Conservation (phyloP, 306 rosid species). For the Boehmeria nivea region DNA sequence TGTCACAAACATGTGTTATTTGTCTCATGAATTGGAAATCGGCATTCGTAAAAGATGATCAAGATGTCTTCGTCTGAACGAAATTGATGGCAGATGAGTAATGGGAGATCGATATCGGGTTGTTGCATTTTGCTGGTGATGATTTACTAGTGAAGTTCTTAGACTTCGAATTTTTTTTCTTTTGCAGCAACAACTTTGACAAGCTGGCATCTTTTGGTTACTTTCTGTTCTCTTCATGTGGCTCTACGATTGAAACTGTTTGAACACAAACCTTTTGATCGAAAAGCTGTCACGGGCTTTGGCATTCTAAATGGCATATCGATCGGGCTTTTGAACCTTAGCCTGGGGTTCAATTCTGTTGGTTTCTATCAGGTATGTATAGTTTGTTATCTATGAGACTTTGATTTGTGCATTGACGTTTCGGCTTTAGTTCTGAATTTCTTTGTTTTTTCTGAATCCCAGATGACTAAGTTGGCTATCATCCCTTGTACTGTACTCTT, state of each 20-base stretch:
- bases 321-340: conserved; percentile 91
- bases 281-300: conserved; percentile 75
- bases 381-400: conserved; percentile 5
- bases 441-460: conserved; percentile 27
- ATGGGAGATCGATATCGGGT: not conserved
- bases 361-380: conserved; percentile 88
- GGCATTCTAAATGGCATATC: conserved; percentile 97
- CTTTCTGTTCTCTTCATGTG: conserved; percentile 91
- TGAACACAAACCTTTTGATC: conserved; percentile 90
- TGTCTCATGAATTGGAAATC: no score
- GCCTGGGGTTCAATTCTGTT: conserved; percentile 97
- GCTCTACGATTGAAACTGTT: conserved; percentile 79
- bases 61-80: not conserved
- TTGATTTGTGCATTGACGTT: conserved; percentile 7
- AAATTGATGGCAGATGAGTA: not conserved
- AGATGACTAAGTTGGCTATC: conserved; percentile 99
- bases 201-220: conserved; percentile 98
- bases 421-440: conserved; percentile 2
- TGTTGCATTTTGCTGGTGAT: not conserved
- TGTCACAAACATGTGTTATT: no score
- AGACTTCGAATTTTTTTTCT: not conserved
- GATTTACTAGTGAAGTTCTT: conserved; percentile 1
- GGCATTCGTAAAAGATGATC: no score
- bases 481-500: conserved; percentile 93
- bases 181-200: conserved; percentile 95